These are phyloP conservation scores for Quillaja saponaria DNA, from an alignment of 306 rosid species.

Conservation along the genomic window DNA sequence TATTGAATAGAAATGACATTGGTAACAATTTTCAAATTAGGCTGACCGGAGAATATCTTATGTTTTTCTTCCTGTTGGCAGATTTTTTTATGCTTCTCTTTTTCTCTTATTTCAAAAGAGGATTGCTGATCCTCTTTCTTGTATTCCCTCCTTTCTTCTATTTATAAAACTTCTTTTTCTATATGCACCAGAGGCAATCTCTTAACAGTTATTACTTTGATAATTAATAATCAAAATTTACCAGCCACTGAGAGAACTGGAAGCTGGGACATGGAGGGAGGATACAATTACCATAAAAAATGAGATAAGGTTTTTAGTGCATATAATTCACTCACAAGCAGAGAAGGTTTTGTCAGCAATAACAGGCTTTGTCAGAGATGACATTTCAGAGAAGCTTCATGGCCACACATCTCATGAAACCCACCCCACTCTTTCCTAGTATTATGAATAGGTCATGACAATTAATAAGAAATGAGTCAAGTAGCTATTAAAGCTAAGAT, in stretches of 20 bases:
- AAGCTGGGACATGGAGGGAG: not conserved
- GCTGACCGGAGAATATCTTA: too few relatives aligned
- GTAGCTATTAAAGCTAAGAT: slow-evolving; percentile 17
- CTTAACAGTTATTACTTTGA: not conserved
- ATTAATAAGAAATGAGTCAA: slow-evolving; percentile 11
- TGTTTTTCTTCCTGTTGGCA: too few relatives aligned
- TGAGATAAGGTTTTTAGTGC: too few relatives aligned
- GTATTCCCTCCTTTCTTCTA: too few relatives aligned
- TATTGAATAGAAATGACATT: not conserved
- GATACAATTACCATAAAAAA: too few relatives aligned
- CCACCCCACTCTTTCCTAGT: not conserved
- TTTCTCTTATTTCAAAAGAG: too few relatives aligned
- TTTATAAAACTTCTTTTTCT: too few relatives aligned
- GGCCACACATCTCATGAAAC: not conserved
- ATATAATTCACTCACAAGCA: slow-evolving; percentile 1
- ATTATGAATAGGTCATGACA: slow-evolving; percentile 13
- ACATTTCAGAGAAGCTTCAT: not conserved
- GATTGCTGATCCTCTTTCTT: too few relatives aligned
- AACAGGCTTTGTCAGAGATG: not conserved
- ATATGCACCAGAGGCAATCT: not conserved
- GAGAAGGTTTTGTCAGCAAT: slow-evolving; percentile 7
- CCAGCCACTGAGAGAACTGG: slow-evolving; percentile 3
- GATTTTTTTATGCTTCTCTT: too few relatives aligned
- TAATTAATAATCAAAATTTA: slow-evolving; percentile 8
- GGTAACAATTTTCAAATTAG: not conserved